Evolutionary conservation across 108 stramenopile species (phyloP).

Genomic region (Discostella stelligeroides): DNA sequence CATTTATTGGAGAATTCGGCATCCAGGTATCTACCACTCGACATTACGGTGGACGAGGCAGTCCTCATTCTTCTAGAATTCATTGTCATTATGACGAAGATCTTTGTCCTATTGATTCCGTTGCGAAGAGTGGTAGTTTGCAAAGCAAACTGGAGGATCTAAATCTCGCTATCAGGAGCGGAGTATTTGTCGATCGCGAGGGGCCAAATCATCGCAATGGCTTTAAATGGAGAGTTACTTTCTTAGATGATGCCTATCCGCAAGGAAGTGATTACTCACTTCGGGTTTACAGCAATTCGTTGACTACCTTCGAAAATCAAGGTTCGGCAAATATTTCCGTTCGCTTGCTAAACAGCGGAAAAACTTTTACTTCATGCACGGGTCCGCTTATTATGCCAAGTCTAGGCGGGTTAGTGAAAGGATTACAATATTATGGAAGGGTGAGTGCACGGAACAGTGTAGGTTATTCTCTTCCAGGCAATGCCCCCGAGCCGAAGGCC

Average conservation of each 20-base stretch:
- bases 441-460: slow-evolving; percentile 78
- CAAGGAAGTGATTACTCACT: slow-evolving; percentile 57
- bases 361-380: slow-evolving; percentile 53
- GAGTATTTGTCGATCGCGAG: slow-evolving; percentile 75
- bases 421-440: slow-evolving; percentile 74
- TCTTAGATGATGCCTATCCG: slow-evolving; percentile 70
- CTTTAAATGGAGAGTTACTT: slow-evolving; percentile 82
- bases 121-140: slow-evolving; percentile 62
- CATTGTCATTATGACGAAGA: slow-evolving; percentile 44
- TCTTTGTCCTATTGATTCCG: slow-evolving; percentile 40
- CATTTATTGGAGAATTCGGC: slow-evolving; percentile 38
- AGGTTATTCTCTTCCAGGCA: slow-evolving; percentile 65
- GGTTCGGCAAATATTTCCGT: slow-evolving; percentile 42
- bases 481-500: slow-evolving; percentile 46
- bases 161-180: slow-evolving; percentile 48
- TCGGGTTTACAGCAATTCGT: slow-evolving; percentile 43
- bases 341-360: slow-evolving; percentile 52
- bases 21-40: slow-evolving; percentile 45
- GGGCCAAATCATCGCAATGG: slow-evolving; percentile 53
- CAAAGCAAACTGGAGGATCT: slow-evolving; percentile 72
- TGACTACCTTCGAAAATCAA: slow-evolving; percentile 18
- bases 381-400: slow-evolving; percentile 70
- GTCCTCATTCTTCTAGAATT: slow-evolving; percentile 47
- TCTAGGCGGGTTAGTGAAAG: slow-evolving; percentile 64
- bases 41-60: slow-evolving; percentile 63